These are phyloP conservation scores for Sanghuangporus sanghuang DNA, from an alignment of 1,284 basidiomycete species.

Conservation along the genomic window DNA sequence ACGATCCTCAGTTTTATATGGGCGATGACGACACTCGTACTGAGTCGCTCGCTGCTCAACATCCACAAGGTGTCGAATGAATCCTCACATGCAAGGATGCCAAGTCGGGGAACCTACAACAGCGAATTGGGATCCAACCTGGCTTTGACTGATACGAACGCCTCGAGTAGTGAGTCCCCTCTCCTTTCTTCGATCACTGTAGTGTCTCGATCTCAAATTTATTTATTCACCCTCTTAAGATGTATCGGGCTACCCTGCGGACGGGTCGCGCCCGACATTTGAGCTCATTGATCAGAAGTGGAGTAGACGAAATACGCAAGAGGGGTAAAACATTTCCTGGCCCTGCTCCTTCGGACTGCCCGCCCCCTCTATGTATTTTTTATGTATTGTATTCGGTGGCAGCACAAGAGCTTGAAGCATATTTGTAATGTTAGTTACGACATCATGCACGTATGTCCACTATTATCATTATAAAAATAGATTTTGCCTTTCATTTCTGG, in stretches of 20 bases:
- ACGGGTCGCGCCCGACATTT: not conserved
- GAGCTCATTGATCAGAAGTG: not conserved
- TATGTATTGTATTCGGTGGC: no score
- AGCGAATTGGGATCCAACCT: not conserved
- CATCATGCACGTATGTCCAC: no score
- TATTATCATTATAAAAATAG: no score
- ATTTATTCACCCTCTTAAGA: no score
- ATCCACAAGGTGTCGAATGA: slow-evolving; percentile 9
- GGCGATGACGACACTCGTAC: slow-evolving; percentile 15
- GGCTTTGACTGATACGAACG: not conserved
- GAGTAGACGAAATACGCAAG: not conserved
- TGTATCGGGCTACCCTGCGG: no score
- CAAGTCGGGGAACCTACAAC: not conserved
- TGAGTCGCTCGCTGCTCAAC: slow-evolving; percentile 16
- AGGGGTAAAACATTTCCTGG: not conserved
- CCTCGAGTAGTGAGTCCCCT: not conserved
- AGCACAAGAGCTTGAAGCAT: no score
- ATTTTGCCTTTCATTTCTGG: no score
- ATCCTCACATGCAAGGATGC: not conserved
- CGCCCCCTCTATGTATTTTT: no score
- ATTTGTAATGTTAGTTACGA: no score
- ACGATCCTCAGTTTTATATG: slow-evolving; percentile 10
- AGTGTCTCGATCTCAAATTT: no score
- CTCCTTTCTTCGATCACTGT: no score
- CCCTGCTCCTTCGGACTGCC: no score